phyloP scores from a whole-genome alignment of 2,329 filamentous ascomycete species.

The Aspergillus arachidicola region DNA sequence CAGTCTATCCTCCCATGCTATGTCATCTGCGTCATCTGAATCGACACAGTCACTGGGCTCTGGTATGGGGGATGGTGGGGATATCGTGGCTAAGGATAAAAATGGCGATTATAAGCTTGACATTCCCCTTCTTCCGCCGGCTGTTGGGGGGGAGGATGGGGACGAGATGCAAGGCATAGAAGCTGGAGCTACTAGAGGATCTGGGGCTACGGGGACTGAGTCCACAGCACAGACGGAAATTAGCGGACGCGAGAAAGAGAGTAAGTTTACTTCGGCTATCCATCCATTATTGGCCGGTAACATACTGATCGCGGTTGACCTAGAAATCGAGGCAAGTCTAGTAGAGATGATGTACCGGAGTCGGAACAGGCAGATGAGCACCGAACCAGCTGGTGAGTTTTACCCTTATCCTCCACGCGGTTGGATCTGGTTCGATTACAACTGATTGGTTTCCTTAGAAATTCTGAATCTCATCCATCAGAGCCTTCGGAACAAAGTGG shows the following conservation, averaged over 20 bases:
- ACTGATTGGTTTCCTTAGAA: slow-evolving; percentile 51
- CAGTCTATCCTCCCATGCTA: slow-evolving; percentile 26
- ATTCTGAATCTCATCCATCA: slow-evolving; percentile 69
- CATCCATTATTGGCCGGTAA: not conserved
- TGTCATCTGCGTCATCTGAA: slow-evolving; percentile 26
- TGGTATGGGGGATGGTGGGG: slow-evolving; percentile 39
- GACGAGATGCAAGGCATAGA: slow-evolving; percentile 49
- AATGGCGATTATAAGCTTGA: slow-evolving; percentile 53
- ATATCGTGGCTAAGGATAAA: slow-evolving; percentile 54
- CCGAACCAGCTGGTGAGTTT: slow-evolving; percentile 64
- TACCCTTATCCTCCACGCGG: slow-evolving; percentile 1
- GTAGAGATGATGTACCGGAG: slow-evolving; percentile 46
- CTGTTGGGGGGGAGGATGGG: slow-evolving; percentile 38
- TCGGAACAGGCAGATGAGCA: slow-evolving; percentile 55
- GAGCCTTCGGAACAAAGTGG: slow-evolving; percentile 72
- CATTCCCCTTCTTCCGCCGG: slow-evolving; percentile 45
- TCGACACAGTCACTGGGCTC: slow-evolving; percentile 22
- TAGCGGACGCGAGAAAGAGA: slow-evolving; percentile 41
- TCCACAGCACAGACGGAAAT: slow-evolving; percentile 48
- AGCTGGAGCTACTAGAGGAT: slow-evolving; percentile 6
- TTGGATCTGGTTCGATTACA: not conserved
- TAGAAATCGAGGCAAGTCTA: slow-evolving; percentile 51
- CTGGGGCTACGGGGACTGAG: slow-evolving; percentile 52
- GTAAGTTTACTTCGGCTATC: slow-evolving; percentile 30
- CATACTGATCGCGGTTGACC: slow-evolving; percentile 11